Conservation (phyloP, 1,284 basidiomycete genomes). For the Baeospora myosura region DNA sequence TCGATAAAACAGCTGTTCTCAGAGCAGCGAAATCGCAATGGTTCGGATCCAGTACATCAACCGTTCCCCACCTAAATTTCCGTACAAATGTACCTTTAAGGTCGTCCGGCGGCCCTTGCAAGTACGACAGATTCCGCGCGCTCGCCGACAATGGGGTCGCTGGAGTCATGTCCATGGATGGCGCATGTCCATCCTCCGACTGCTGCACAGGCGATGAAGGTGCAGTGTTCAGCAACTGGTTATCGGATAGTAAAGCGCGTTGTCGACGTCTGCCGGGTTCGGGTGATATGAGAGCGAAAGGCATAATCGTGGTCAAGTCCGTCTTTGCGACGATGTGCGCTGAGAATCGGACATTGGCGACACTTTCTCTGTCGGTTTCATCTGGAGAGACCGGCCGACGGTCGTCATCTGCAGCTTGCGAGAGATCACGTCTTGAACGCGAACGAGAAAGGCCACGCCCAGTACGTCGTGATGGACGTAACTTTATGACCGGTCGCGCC, state of each 20-base stretch:
- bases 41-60: conserved; percentile 74
- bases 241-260: conserved; percentile 25
- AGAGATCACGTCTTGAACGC: conserved; percentile 59
- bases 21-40: conserved; percentile 81
- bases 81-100: conserved; percentile 66
- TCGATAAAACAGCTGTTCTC: conserved; percentile 70
- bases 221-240: conserved; percentile 17
- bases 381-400: conserved; percentile 47
- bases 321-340: conserved; percentile 54
- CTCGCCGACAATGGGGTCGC: conserved; percentile 30
- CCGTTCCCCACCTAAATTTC: conserved; percentile 74
- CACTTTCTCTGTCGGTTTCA: conserved; percentile 50
- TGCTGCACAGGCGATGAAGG: conserved; percentile 25
- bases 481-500: conserved; percentile 67
- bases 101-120: conserved; percentile 51
- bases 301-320: conserved; percentile 49
- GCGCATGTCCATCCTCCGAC: conserved; percentile 38
- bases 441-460: conserved; percentile 51
- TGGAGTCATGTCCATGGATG: conserved; percentile 24
- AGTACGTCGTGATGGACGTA: conserved; percentile 43
- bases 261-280: conserved; percentile 39
- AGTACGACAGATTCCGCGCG: conserved; percentile 33
- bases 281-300: conserved; percentile 73
- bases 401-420: conserved; percentile 46
- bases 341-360: conserved; percentile 71